A percentile compares a stretch with the other conserved stretches of the same genome.
phyloP scores from a whole-genome alignment of 352 stramenopile species.

The Phytophthora capsici region DNA sequence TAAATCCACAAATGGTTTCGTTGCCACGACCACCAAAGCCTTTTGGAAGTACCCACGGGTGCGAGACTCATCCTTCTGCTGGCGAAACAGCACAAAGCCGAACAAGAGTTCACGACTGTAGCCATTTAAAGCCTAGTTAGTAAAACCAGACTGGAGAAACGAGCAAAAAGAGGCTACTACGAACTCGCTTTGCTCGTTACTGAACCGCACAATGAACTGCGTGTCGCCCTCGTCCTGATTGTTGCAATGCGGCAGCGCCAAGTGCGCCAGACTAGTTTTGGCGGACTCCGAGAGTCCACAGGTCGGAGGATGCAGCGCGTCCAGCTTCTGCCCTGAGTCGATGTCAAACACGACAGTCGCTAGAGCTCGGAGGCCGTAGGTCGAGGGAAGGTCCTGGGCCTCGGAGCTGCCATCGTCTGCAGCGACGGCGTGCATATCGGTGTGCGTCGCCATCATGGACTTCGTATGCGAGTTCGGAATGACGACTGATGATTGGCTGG shows the following conservation, averaged over 20 bases:
- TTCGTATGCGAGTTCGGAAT: not conserved
- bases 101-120: conserved; percentile 61
- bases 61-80: conserved; percentile 73
- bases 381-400: conserved; percentile 3
- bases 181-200: conserved; percentile 43
- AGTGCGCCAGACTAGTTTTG: conserved; percentile 72
- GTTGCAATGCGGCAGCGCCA: conserved; percentile 88
- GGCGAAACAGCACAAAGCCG: conserved; percentile 87
- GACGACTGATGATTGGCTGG: not conserved
- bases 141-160: not conserved
- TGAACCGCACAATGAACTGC: conserved; percentile 84
- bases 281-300: conserved; percentile 57
- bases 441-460: conserved; percentile 4
- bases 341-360: conserved; percentile 87
- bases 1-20: conserved; percentile 77
- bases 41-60: conserved; percentile 87
- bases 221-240: conserved; percentile 88
- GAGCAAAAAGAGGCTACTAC: conserved; percentile 7
- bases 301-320: conserved; percentile 59
- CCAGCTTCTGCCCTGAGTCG: conserved; percentile 74
- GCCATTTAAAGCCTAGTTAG: conserved; percentile 22
- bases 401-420: not conserved
- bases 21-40: conserved; percentile 79
- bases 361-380: conserved; percentile 65
- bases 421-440: conserved; percentile 6